Base-by-base conservation (phyloP, 768 basidiomycete genomes). In the Coprinopsis sp. region DNA sequence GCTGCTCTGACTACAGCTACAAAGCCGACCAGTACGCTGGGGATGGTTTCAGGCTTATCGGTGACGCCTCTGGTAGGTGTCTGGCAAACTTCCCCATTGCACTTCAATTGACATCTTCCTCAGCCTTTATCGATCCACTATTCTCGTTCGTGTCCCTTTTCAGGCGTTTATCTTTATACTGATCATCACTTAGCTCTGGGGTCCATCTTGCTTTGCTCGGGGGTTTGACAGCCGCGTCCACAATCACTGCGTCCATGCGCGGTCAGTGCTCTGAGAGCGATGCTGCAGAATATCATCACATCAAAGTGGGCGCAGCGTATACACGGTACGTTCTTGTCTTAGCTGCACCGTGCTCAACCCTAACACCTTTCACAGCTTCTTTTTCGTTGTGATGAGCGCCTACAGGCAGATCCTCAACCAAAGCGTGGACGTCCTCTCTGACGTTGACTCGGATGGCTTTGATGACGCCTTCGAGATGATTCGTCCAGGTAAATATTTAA, bases 361-460 rank as follows among this genome's bases (percentile, higher is more conserved):
- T n/a, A 11, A 36, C 24, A 36, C 21, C 13, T 14, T 42, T 19
- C 36, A 22, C 31, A 73, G 71, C 34, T 76, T 74, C 56, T 56
- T 73, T 16, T 53, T 76, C 16, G 73, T 75, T 37, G 71, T 72
- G 4, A 61, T 77, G 29, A 71, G 71, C 50, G 70, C 71, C 23
- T 76, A 75, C 57, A 66, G 69, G 50, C 74, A 76, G 53, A 73
- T 75, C 46, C 64, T 64, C 14, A 54, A 65, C 4, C 74, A 76
- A 53, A 56, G 60, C 18, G 51, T 53, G 3, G 62, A 67, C 22
- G 65, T 74, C 8, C 64, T 75, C 14, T 58, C 61, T 3, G 72
- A 75, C 44, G 57, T 74, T 25, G 65, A 72, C 28, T 71, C 73
- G 47, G 69, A 71, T 53, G 75, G 70, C 56, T 76, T 72, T 47